phyloP scores from a whole-genome alignment of 208 protist species.

The Porcisia deanei region DNA sequence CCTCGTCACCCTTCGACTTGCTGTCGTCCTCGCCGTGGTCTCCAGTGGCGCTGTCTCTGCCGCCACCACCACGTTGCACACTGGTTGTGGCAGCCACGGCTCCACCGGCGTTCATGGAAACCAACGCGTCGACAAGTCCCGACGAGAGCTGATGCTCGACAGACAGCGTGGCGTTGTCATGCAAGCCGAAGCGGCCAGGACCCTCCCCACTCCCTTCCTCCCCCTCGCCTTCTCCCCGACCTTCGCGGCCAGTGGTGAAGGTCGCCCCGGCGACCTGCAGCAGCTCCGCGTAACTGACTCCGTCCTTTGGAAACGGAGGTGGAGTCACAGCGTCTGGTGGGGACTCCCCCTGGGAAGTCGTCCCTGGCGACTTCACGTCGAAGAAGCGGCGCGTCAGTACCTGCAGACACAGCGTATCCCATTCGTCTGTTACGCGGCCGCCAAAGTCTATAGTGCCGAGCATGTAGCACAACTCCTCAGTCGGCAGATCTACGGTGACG shows the following conservation, averaged over 20 bases:
- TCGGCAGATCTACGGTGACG: conserved; percentile 52
- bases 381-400: conserved; percentile 83
- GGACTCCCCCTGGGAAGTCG: conserved; percentile 25
- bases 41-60: conserved; percentile 36
- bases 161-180: conserved; percentile 94
- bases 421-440: conserved; percentile 93
- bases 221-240: conserved; percentile 22
- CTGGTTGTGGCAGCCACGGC: conserved; percentile 2
- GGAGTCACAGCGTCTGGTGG: conserved; percentile 52
- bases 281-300: conserved; percentile 46
- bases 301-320: conserved; percentile 45
- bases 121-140: conserved; percentile 45
- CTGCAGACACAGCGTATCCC: conserved; percentile 82
- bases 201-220: conserved; percentile 35
- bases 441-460: conserved; percentile 94
- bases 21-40: conserved; percentile 29
- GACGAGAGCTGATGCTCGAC: conserved; percentile 65
- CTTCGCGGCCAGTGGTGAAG: conserved; percentile 49
- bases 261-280: conserved; percentile 57
- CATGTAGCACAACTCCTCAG: conserved; percentile 88
- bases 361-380: conserved; percentile 23
- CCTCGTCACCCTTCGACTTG: conserved; percentile 25
- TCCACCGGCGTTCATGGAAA: conserved; percentile 52
- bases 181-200: conserved; percentile 93
- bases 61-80: conserved; percentile 1